Percentiles rank a stretch among this genome's conserved stretches.
phyloP scores from a whole-genome alignment of 2,329 filamentous ascomycete species.

The Mariannaea sp. region DNA sequence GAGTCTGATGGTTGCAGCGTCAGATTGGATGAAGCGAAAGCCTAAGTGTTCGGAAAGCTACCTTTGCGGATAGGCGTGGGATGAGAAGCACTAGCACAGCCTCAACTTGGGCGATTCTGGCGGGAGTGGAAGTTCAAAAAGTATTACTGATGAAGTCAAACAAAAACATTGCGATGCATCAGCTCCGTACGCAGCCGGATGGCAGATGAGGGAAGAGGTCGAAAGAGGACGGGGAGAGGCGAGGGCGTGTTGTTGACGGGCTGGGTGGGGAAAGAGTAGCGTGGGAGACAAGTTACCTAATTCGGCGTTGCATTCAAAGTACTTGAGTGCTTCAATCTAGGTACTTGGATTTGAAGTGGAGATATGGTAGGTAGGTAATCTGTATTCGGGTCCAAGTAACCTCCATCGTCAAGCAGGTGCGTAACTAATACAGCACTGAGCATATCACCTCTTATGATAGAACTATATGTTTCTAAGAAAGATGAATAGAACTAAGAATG shows the following conservation, averaged over 20 bases:
- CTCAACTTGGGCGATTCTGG: not conserved
- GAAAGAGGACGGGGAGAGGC: constrained; percentile 14
- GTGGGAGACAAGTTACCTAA: not conserved
- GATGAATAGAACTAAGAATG: too few relatives aligned
- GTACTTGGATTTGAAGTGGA: too few relatives aligned
- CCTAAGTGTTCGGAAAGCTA: not conserved
- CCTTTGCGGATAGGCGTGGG: not conserved
- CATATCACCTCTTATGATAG: too few relatives aligned
- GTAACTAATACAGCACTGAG: too few relatives aligned
- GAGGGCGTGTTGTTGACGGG: constrained; percentile 14
- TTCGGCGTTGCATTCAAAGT: constrained; percentile 3
- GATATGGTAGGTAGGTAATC: too few relatives aligned
- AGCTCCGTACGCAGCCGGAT: constrained; percentile 20
- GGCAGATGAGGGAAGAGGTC: constrained; percentile 9
- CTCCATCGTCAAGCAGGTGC: too few relatives aligned
- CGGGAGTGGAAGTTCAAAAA: constrained; percentile 15
- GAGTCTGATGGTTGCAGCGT: not conserved
- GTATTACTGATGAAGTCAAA: constrained; percentile 16
- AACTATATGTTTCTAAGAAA: too few relatives aligned
- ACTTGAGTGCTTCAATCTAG: too few relatives aligned
- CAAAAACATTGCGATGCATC: constrained; percentile 32
- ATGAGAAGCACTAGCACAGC: not conserved
- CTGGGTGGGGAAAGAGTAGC: constrained; percentile 12
- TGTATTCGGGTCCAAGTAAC: too few relatives aligned
- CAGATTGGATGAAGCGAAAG: not conserved